phyloP scores from a whole-genome alignment of 805 yeast genomes.

The Kodamaea neixiangensis region DNA sequence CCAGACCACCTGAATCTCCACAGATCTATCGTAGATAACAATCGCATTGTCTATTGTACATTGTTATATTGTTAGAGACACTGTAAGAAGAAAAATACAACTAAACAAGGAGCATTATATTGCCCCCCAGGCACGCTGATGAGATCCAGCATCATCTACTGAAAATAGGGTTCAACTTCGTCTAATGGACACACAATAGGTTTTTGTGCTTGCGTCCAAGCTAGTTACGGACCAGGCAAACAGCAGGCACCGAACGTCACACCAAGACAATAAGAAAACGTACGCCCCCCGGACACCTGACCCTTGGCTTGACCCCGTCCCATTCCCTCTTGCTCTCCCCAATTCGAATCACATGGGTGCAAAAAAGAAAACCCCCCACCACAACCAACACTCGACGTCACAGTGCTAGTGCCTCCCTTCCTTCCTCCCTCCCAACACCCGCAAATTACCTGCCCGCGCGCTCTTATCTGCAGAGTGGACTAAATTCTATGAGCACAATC shows the following conservation, averaged over 20 bases:
- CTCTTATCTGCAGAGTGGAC: not conserved
- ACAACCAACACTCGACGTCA: not conserved
- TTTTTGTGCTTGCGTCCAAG: not conserved
- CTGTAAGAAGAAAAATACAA: constrained; percentile 2
- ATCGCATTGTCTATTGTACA: not conserved
- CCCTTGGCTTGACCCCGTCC: not conserved
- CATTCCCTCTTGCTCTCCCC: not conserved
- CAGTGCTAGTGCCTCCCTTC: too few relatives aligned
- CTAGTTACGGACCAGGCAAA: not conserved
- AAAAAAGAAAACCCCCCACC: not conserved
- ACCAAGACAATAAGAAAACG: not conserved
- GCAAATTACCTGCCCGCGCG: not conserved
- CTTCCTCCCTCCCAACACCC: not conserved
- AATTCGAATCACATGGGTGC: not conserved
- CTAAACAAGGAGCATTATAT: constrained; percentile 1
- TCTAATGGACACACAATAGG: not conserved
- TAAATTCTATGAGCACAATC: not conserved
- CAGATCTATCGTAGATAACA: constrained; percentile 4
- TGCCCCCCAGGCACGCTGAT: constrained; percentile 3
- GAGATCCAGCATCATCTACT: not conserved
- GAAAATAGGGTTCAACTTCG: constrained; percentile 2
- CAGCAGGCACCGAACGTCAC: not conserved
- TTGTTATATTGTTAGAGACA: not conserved
- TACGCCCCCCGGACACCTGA: not conserved
- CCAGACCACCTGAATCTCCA: not conserved